phyloP scores from a whole-genome alignment of 805 yeast genomes.

The Candida schatavii region DNA sequence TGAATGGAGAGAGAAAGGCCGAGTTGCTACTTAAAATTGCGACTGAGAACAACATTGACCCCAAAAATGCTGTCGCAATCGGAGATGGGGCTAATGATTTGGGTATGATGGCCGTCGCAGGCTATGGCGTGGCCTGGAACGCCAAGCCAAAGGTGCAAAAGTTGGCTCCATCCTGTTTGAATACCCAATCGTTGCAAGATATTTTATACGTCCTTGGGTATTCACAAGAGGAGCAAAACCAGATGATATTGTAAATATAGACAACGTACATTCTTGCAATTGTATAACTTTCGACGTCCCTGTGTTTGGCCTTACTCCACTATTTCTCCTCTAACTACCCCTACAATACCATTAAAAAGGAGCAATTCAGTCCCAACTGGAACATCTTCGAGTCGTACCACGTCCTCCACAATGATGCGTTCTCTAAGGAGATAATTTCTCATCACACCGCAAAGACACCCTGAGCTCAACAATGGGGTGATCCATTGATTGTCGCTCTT shows the following conservation, averaged over 20 bases:
- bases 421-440: constrained; percentile 61
- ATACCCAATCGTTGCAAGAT: constrained; percentile 70
- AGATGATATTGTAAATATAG: constrained; percentile 11
- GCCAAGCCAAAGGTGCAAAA: constrained; percentile 92
- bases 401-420: constrained; percentile 52
- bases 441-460: constrained; percentile 83
- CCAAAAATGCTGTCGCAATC: constrained; percentile 66
- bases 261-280: too few species aligned
- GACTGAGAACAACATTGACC: constrained; percentile 47
- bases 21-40: constrained; percentile 64
- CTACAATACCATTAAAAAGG: constrained; percentile 79
- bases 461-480: constrained; percentile 76
- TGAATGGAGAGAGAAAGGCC: constrained; percentile 84
- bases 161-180: constrained; percentile 78
- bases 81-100: constrained; percentile 98
- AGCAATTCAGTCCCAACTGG: constrained; percentile 66
- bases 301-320: constrained; percentile 11
- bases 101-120: constrained; percentile 87
- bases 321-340: constrained; percentile 63
- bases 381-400: constrained; percentile 45
- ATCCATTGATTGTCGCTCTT: constrained; percentile 52
- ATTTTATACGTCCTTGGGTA: constrained; percentile 79
- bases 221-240: constrained; percentile 50
- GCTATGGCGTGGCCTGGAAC: constrained; percentile 95
- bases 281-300: background rate